These are phyloP conservation scores for Biscogniauxia sp. DNA, from an alignment of 2,329 filamentous ascomycete genomes.

Conservation along the genomic window DNA sequence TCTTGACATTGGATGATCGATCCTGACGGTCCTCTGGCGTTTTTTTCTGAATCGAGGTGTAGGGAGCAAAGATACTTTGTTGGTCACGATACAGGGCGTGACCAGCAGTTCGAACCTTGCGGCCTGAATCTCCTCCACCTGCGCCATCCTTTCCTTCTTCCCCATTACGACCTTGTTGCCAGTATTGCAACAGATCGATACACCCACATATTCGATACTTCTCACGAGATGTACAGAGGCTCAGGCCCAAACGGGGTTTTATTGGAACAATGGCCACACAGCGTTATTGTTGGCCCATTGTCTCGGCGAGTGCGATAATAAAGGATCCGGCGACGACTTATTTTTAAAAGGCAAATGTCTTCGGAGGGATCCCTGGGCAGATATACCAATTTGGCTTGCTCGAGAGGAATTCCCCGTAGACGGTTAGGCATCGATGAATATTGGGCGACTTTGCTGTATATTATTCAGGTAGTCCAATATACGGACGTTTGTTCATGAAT, in stretches of 20 bases:
- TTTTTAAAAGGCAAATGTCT: slow-evolving; percentile 11
- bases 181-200: slow-evolving; percentile 8
- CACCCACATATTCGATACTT: slow-evolving; percentile 18
- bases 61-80: slow-evolving; percentile 25
- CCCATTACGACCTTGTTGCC: slow-evolving; percentile 7
- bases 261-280: slow-evolving; percentile 12
- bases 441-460: slow-evolving; percentile 33
- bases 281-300: slow-evolving; percentile 16
- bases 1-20: slow-evolving; percentile 33
- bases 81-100: slow-evolving; percentile 21
- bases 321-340: slow-evolving; percentile 15
- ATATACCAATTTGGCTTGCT: slow-evolving; percentile 23
- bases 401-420: slow-evolving; percentile 25
- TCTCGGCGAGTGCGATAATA: slow-evolving; percentile 30
- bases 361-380: slow-evolving; percentile 17
- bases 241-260: slow-evolving; percentile 16
- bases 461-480: slow-evolving; percentile 35
- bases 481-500: slow-evolving; percentile 26
- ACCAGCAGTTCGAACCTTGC: slow-evolving; percentile 18
- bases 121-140: slow-evolving; percentile 17
- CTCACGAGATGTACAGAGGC: slow-evolving; percentile 25
- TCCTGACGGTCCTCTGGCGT: slow-evolving; percentile 34
- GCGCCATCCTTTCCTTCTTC: slow-evolving; percentile 33
- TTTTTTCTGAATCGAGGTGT: slow-evolving; percentile 30
- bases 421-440: slow-evolving; percentile 26